Evolutionary conservation across 2,329 filamentous ascomycete species (phyloP), one percentile per base, ranked within the genome.

Genomic region (Escovopsis weberi): DNA sequence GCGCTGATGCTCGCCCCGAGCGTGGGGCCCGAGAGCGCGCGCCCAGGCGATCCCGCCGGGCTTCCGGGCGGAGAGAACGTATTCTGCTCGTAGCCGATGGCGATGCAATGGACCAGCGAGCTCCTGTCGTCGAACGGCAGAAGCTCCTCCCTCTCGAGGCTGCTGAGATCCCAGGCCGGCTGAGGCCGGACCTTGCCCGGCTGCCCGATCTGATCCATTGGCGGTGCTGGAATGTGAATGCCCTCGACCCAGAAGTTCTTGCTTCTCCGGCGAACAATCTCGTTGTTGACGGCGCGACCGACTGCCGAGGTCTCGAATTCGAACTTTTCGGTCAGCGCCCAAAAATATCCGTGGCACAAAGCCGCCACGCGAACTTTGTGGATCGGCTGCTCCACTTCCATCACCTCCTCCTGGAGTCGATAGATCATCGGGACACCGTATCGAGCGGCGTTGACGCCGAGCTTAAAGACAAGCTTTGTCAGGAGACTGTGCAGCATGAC

Each of bases 391-490:
- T 80, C 76, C 3, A 79, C 68, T 7, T 75, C 72, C 43, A 76
- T 70, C 30, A 91, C 82, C 48, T 91, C 85, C 53, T 94, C 85
- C 58, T 95, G 88, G 1, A 96, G 70, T 38, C 82, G 76, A 59
- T 93, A 78, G 10, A 94, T 73, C 87, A 95, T 94, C 2, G 88
- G 86, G 33, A 95, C 62, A 1, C 87, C 86, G 52, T 75, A 82
- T 45, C 81, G 75, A 5, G 74, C 74, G 12, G 85, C 82, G 56
- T 95, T 94, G 40, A 94, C 77, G 4, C 89, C 88, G 1, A 95
- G 70, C 44, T 78, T 79, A 45, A 77, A 70, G 8, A 86, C 74
- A n/a, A 94, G 68, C 43, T 75, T 84, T 10, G 76, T 68, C 33
- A 94, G 70, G 10, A 95, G 69, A 4, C 86, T 68, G 55, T 94